These are phyloP conservation scores for Yamadazyma siamensis DNA, from an alignment of 1,139 yeast species.

Conservation along the genomic window DNA sequence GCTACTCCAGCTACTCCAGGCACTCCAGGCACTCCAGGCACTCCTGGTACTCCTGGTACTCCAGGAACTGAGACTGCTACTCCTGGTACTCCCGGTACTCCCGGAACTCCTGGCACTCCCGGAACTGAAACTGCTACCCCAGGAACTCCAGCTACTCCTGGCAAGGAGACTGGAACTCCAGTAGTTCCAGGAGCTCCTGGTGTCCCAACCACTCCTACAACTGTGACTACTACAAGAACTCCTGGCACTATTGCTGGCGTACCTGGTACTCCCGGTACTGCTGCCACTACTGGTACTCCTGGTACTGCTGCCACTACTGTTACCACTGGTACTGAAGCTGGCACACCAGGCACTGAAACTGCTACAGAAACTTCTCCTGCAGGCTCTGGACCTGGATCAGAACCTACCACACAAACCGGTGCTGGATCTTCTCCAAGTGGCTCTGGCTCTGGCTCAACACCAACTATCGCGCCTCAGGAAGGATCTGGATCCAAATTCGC, in stretches of 20 bases:
- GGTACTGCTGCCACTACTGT: constrained; percentile 1
- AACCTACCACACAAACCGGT: too few species aligned
- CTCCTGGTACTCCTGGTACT: constrained; percentile 1
- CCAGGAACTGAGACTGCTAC: constrained; percentile 1
- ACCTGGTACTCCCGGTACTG: constrained; percentile 1
- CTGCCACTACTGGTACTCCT: neutral
- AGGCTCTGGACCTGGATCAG: too few species aligned
- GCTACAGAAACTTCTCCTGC: too few species aligned
- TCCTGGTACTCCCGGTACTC: constrained; percentile 2
- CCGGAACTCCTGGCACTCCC: neutral
- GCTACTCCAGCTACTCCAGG: constrained; percentile 1
- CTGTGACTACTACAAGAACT: too few species aligned
- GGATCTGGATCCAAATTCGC: constrained; percentile 1
- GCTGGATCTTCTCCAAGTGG: neutral
- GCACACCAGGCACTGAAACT: too few species aligned
- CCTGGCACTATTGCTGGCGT: too few species aligned
- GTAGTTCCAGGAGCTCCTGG: constrained; percentile 1
- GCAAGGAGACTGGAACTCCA: too few species aligned
- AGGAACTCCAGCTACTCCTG: constrained; percentile 1
- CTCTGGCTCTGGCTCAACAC: constrained; percentile 1
- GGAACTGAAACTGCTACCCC: constrained; percentile 1
- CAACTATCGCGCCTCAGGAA: constrained; percentile 1
- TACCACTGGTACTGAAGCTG: constrained; percentile 1
- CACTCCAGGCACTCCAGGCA: constrained; percentile 2
- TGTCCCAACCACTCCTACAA: too few species aligned